Evolutionary conservation across 768 basidiomycete species (phyloP), one percentile per base, ranked within the genome.

Genomic region (Lentinula sp.): DNA sequence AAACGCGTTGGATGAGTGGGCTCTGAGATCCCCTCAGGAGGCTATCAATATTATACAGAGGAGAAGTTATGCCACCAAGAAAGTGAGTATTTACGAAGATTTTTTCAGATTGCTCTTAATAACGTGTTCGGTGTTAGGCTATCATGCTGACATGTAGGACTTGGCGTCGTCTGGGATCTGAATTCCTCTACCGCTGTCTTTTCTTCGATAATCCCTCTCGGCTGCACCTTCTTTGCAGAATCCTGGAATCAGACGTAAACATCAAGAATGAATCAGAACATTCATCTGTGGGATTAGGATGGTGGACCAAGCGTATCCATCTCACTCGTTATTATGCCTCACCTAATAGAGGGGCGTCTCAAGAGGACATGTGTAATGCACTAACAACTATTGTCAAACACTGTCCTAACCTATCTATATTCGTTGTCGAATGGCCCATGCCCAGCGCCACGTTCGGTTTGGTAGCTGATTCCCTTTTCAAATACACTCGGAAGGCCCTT

Each of bases 291-390:
- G 57, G 57, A 12, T 33, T 59, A 1, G 88, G 88, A 4, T 87
- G 87, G 85, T 88, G 86, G 83, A 81, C 86, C 0, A 79, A 79
- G 37, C 79, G 88, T n/a, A 73, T 92, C n/a, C 89, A 92, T 59
- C 74, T 91, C 33, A 78, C 81, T 2, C 80, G 83, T 8, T 83
- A 81, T 69, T 76, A 77, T 59, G 68, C 71, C 6, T 64, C 65
- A 13, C 68, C 67, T 35, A 74, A 73, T 6, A 76, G 71, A 8
- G 75, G 72, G 5, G 70, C 76, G 2, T 77, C 79, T 6, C 73
- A 82, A 66, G 74, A 79, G 9, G 77, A 82, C 36, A 74, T 85
- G 32, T 80, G 85, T 66, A 73, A 75, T 28, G 79, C 84, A 0
- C 76, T 92, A 20, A 72, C 82, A 8, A 77, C 82, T 32, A 77